Evolutionary conservation across 805 yeast species (phyloP), one percentile per base, ranked within the genome.

Genomic region (Jamesozyma rosinii): DNA sequence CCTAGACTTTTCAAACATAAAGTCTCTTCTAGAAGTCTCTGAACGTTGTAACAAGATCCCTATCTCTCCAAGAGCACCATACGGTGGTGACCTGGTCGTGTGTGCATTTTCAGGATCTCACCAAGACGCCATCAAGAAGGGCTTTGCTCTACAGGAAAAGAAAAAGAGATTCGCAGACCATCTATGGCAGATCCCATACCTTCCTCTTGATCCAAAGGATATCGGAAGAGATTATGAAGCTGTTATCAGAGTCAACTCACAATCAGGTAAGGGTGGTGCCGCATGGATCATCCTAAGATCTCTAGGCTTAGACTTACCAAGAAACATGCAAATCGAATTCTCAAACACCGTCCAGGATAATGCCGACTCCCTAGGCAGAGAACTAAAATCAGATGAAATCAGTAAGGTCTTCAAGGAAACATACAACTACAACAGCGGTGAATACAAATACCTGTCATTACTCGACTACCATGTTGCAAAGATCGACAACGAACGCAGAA

Each of bases 171-270:
- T 62, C 13, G 66, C 68, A 42, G 57, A 64, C 20, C 66, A 65
- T 35, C 62, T 60, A 41, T 84, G 94, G 95, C 70, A 74, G 53
- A 70, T 84, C 45, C 95, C 95, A 17, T 84, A 84, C 65, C 71
- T 84, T 52, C 94, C 95, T 24, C 71, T 85, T 57, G 95, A 84
- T 59, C 95, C 95, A 37, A 71, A 75, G 52, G 94, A 85, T 61
- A 80, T 84, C 54, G 94, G 94, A 41, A 76, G 92, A 62, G 82
- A 82, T n/a, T 85, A 85, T 66, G 95, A 85, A 65, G 92, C 94
- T n/a, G 83, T 85, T 44, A 84, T 84, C 53, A 77, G 95, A 58
- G 92, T 84, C 61, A 84, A 84, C 65, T 83, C 92, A 11, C 94
- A 84, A 66, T 76, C 85, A 21, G 95, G 95, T 48, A 84, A 84